Base-by-base conservation (phyloP, 1,284 basidiomycete genomes). In the Phellopilus nigrolimitatus region DNA sequence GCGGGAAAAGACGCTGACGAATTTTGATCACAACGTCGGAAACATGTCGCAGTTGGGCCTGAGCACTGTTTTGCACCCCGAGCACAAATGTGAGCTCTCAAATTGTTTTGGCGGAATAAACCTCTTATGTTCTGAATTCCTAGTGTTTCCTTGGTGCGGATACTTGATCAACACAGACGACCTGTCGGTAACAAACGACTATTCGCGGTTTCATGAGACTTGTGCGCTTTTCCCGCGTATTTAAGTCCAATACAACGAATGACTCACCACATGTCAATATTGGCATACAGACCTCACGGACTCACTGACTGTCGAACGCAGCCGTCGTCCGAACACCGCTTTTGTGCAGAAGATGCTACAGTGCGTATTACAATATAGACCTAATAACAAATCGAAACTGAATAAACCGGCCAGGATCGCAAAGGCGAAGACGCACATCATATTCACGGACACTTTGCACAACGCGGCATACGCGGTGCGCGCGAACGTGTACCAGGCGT, bases 81-180 rank as follows among this genome's bases (percentile, higher is more conserved):
- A 66, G 78, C 19, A 68, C 76, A 62, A 84, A 79, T 54, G 70
- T 80, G 4, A 71, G 73, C 3, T 53, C 33, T 72, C 75, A 1
- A 65, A 64, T 33, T 30, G 7, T 7, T 30, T 30, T 7, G 12
- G n/a, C 7, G 19, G 19, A 15, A 37, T n/a, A 15, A 15, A 37
- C n/a, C n/a, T 15, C 19, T 8, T 37, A 17, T 15, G 7, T 17
- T 17, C 37, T 56, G 4, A 7, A 51, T 15, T 40, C 31, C 44
- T 56, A 92, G 92, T 71, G 39, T 95, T 97, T 62, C 87, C 91
- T 1, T 97, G 91, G 86, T 97, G 94, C 67, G 94, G 93, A 1
- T 79, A 85, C 57, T 62, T 84, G 47, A 87, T 97, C 59, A 69
- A 92, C 60, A 88, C 83, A 70, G 67, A 64, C 21, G 78, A 84